Percentiles rank a stretch among this genome's conserved stretches.
These are phyloP conservation scores for Sinapis alba DNA, from an alignment of 441 rosid species.

Conservation along the genomic window DNA sequence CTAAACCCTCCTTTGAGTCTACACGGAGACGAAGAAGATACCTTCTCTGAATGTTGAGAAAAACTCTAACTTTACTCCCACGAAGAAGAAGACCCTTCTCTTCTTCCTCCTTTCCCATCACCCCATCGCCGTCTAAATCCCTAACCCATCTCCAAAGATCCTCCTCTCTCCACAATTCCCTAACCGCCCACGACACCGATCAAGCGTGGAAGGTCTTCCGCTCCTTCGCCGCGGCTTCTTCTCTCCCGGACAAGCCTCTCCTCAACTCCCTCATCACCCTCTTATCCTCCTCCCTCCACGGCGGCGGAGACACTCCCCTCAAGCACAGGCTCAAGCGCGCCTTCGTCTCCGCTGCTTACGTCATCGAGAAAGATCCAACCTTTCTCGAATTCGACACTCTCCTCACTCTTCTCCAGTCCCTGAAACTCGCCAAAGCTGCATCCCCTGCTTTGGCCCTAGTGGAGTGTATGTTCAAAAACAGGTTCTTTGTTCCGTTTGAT, in stretches of 20 bases:
- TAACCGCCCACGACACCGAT: conserved; percentile 56
- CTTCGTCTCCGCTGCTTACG: conserved; percentile 78
- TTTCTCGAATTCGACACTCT: conserved; percentile 63
- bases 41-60: conserved; percentile 59
- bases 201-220: conserved; percentile 91
- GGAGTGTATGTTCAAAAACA: conserved; percentile 74
- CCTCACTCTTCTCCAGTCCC: conserved; percentile 54
- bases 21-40: not conserved
- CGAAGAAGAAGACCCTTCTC: conserved; percentile 45
- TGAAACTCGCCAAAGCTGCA: conserved; percentile 58
- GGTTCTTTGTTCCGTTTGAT: conserved; percentile 79
- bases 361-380: conserved; percentile 66
- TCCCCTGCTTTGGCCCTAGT: conserved; percentile 86
- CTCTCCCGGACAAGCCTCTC: conserved; percentile 63
- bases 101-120: conserved; percentile 51
- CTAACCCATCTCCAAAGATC: conserved; percentile 53
- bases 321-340: conserved; percentile 83
- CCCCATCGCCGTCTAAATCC: conserved; percentile 47
- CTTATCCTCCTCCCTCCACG: too few species aligned
- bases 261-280: conserved; percentile 71
- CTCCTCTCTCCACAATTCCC: conserved; percentile 62
- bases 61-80: conserved; percentile 32
- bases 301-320: too few species aligned
- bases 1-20: not conserved
- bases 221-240: conserved; percentile 59